Evolutionary conservation across 768 basidiomycete species (phyloP).

Genomic region (Candolleomyces aberdarensis): DNA sequence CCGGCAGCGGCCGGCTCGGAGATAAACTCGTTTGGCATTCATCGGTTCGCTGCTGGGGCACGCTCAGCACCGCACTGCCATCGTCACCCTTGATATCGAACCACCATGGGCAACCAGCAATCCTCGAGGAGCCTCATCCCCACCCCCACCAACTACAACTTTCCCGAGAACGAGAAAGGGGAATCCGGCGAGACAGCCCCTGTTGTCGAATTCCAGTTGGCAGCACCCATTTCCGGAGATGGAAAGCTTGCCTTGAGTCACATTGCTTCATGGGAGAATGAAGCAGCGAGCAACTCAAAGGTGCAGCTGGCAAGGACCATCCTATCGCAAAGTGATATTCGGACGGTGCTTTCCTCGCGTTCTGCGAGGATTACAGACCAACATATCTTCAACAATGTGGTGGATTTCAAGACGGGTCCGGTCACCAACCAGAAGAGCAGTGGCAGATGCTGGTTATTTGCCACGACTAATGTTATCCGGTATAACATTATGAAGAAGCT

Average conservation of each 20-base stretch:
- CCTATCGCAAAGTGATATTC: constrained; percentile 66
- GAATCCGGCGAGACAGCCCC: constrained; percentile 13
- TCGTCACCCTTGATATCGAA: neutral
- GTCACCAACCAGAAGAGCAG: constrained; percentile 85
- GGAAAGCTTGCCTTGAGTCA: constrained; percentile 60
- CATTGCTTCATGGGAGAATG: constrained; percentile 65
- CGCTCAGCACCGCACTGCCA: neutral
- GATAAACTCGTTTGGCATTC: no score
- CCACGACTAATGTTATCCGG: constrained; percentile 83
- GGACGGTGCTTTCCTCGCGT: constrained; percentile 60
- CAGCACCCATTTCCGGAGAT: constrained; percentile 46
- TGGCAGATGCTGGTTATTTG: constrained; percentile 95
- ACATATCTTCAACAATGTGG: constrained; percentile 79
- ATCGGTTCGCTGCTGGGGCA: neutral
- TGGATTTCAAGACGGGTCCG: constrained; percentile 81
- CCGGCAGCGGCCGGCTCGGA: no score
- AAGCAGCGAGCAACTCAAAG: constrained; percentile 54
- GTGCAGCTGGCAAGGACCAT: constrained; percentile 73
- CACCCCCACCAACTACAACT: constrained; percentile 18
- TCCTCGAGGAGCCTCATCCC: constrained; percentile 22
- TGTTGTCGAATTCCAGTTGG: constrained; percentile 29
- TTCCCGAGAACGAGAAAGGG: constrained; percentile 29
- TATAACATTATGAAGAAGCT: constrained; percentile 84
- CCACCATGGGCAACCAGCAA: constrained; percentile 27
- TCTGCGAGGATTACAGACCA: constrained; percentile 56